phyloP scores from a whole-genome alignment of 805 yeast species.

The Cyberlindnera xylosilytica region DNA sequence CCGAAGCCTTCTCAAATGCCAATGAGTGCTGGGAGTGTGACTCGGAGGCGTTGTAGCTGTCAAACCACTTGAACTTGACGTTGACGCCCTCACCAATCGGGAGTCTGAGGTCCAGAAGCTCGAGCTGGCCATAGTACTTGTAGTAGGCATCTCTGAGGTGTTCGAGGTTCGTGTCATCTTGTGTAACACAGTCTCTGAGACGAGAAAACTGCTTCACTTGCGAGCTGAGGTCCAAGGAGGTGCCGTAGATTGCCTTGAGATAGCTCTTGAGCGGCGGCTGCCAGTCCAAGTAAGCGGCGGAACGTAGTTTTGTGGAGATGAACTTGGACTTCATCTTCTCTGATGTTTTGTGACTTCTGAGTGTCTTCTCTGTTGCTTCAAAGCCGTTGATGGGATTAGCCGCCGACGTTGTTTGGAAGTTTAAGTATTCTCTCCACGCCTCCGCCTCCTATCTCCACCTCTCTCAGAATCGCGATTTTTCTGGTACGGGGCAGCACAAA shows the following conservation, averaged over 20 bases:
- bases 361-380: neutral
- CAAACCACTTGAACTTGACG: slow-evolving; percentile 74
- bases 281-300: slow-evolving; percentile 67
- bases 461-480: too few relatives aligned
- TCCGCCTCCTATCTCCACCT: too few relatives aligned
- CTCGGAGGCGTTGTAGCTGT: slow-evolving; percentile 54
- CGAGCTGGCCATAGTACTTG: slow-evolving; percentile 78
- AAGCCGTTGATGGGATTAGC: too few relatives aligned
- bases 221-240: slow-evolving; percentile 50
- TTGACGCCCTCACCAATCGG: slow-evolving; percentile 60
- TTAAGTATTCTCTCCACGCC: too few relatives aligned
- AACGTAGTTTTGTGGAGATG: slow-evolving; percentile 30
- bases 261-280: slow-evolving; percentile 53
- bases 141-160: slow-evolving; percentile 54
- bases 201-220: slow-evolving; percentile 60
- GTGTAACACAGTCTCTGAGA: slow-evolving; percentile 25
- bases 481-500: too few relatives aligned
- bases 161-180: slow-evolving; percentile 49
- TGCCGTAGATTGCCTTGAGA: slow-evolving; percentile 61
- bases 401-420: too few relatives aligned
- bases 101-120: slow-evolving; percentile 71
- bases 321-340: slow-evolving; percentile 21
- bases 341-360: too few relatives aligned
- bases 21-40: slow-evolving; percentile 69
- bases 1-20: slow-evolving; percentile 86